Percentiles rank a stretch among this genome's conserved stretches.
These are phyloP conservation scores for Scedosporium aurantiacum DNA, from an alignment of 2,329 filamentous ascomycete species.

Conservation along the genomic window DNA sequence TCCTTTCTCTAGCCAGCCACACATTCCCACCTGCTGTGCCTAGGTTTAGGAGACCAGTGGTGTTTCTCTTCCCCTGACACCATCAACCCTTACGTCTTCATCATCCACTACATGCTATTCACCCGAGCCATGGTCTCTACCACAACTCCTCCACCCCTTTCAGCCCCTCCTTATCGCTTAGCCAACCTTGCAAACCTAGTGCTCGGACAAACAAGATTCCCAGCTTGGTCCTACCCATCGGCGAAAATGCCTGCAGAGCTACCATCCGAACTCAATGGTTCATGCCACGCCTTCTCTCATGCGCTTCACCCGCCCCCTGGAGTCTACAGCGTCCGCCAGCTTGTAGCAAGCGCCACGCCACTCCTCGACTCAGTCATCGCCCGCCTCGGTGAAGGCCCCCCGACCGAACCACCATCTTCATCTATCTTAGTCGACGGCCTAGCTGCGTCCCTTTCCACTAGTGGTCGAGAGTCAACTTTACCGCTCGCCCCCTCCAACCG, in stretches of 20 bases:
- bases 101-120: background rate
- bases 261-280: background rate
- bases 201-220: background rate
- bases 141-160: background rate
- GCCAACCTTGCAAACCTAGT: slow-evolving; percentile 3
- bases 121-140: background rate
- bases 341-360: background rate
- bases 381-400: background rate
- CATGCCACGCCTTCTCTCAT: background rate
- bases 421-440: slow-evolving; percentile 1
- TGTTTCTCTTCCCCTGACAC: too few species aligned
- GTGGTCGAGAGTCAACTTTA: slow-evolving; percentile 3
- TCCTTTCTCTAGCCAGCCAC: too few species aligned
- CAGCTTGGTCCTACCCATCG: background rate
- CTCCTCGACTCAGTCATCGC: background rate
- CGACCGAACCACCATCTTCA: background rate
- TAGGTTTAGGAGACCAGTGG: too few species aligned
- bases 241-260: background rate
- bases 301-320: background rate
- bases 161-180: slow-evolving; percentile 13
- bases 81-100: too few species aligned
- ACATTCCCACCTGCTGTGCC: too few species aligned
- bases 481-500: background rate
- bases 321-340: slow-evolving; percentile 2
- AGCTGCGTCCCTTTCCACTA: background rate